Evolutionary conservation across 805 yeast genomes (phyloP), one percentile per base, ranked within the genome.

Genomic region (Ogataea allantospora): DNA sequence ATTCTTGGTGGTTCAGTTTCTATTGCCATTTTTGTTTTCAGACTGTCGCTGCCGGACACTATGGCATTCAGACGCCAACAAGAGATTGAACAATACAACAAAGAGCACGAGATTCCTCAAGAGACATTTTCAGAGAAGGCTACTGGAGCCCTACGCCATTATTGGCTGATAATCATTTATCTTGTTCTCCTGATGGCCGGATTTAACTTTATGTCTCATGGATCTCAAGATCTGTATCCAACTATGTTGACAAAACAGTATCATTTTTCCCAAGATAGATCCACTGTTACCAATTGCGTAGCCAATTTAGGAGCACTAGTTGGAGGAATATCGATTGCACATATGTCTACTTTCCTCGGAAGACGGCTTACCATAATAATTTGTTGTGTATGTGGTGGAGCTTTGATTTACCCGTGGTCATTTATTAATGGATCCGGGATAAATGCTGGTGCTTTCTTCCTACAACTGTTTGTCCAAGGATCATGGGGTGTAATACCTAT

Each of bases 401-500:
- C 78, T 2, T 58, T 78, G 49, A 69, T 78, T 38, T 80, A 80
- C 50, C 85, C 85, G 46, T 75, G 80, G 77, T 80, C 78, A 1
- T 75, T 68, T 59, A 52, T 74, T 51, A 40, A 60, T 30, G 58
- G 58, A 22, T 61, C 63, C 24, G 79, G 70, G 12, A 70, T 75
- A 40, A 71, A 73, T 47, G 81, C 80, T 0, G 81, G 80, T 45
- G 83, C 64, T 1, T 78, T 78, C 56, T 77, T 75, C 62, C 58
- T 78, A 42, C 84, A 78, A 53, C 73, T 74, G 53, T 75, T 72
- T 43, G 83, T 80, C 36, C 83, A 78, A 61, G 85, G 85, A 51
- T 77, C 80, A 18, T 80, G 83, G 80, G 85, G 85, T 50, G 78
- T 77, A 27, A 66, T 74, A 36, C 85, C 85, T 37, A 67, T 77